Evolutionary conservation across 2,329 filamentous ascomycete genomes (phyloP).

Genomic region (Fusarium musae): DNA sequence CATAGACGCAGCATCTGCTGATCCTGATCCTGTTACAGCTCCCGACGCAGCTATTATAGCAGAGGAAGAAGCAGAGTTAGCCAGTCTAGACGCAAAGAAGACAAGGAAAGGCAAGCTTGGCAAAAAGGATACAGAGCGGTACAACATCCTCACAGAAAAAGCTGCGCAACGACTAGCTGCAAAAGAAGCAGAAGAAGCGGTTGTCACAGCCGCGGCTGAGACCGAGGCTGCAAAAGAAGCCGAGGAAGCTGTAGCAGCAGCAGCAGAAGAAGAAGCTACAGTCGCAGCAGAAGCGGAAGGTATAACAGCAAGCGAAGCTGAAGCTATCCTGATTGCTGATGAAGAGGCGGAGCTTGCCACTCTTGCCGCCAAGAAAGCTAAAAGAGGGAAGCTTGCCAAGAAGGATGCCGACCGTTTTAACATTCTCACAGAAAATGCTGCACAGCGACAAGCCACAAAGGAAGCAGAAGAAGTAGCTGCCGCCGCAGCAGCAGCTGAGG

Average conservation of each 20-base stretch:
- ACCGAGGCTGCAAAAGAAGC: constrained; percentile 11
- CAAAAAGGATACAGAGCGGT: constrained; percentile 38
- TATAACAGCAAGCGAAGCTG: constrained; percentile 28
- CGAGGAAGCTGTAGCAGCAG: constrained; percentile 18
- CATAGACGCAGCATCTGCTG: constrained; percentile 14
- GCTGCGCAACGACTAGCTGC: constrained; percentile 29
- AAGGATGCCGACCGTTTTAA: constrained; percentile 39
- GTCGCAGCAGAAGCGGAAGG: constrained; percentile 23
- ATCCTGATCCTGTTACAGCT: constrained; percentile 9
- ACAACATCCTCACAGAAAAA: constrained; percentile 34
- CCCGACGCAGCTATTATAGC: constrained; percentile 34
- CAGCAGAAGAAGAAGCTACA: constrained; percentile 15
- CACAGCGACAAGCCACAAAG: constrained; percentile 33
- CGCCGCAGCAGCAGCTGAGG: constrained; percentile 14
- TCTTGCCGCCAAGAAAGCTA: constrained; percentile 37
- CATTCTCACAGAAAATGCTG: constrained; percentile 37
- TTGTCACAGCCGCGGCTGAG: constrained; percentile 30
- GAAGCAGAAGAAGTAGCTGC: constrained; percentile 43
- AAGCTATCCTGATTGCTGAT: constrained; percentile 24
- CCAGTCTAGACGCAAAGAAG: constrained; percentile 38
- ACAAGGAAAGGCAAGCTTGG: constrained; percentile 36
- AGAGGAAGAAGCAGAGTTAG: constrained; percentile 36
- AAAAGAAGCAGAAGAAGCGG: constrained; percentile 36
- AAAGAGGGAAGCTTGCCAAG: constrained; percentile 38
- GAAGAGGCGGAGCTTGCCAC: constrained; percentile 39